Evolutionary conservation across 768 basidiomycete species (phyloP), one percentile per base, ranked within the genome.

Genomic region (Psilocybe subaeruginosa): DNA sequence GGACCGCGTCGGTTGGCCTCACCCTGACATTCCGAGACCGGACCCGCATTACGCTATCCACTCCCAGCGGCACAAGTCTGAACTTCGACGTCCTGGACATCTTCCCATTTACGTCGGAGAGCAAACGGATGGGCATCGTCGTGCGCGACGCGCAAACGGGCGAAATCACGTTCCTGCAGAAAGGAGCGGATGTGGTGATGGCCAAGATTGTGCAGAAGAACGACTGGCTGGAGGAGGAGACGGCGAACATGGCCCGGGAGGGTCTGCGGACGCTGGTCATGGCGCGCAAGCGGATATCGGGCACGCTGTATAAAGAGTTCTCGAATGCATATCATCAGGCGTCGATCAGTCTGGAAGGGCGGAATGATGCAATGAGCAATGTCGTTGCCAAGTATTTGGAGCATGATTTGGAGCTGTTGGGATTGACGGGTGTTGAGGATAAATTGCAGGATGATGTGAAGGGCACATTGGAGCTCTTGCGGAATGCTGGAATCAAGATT

Each of bases 161-260:
- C 53, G 93, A 96, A 61, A 88, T 96, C 54, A 86, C 82, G 8
- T 99, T 99, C 76, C 77, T 95, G 60, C 94, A 99, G 70, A 99
- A 99, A 72, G 97, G 97, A 27, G 97, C 97, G 0, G 97, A 99
- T 70, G 95, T 96, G n/a, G 93, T 99, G 43, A 99, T 99, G 97
- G 82, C 90, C 27, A 85, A 83, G 68, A 95, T 99, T 55, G 97
- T 99, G 37, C 94, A 93, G 71, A 86, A 91, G 68, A 99, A 99
- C 72, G 97, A 99, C 74, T 99, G 97, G 97, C 81, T 99, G 1
- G 97, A 99, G 68, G 97, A 99, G 72, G 97, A 99, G 76, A 95
- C 92, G 7, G 96, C 90, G 8, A 99, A 99, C 71, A 99, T 99
- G 97, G 97, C 97, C 1, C 81, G 97, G 14, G 97, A 99, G 68